These are phyloP conservation scores for Eremothecium sinecaudum DNA, from an alignment of 1,139 yeast genomes.

Conservation along the genomic window DNA sequence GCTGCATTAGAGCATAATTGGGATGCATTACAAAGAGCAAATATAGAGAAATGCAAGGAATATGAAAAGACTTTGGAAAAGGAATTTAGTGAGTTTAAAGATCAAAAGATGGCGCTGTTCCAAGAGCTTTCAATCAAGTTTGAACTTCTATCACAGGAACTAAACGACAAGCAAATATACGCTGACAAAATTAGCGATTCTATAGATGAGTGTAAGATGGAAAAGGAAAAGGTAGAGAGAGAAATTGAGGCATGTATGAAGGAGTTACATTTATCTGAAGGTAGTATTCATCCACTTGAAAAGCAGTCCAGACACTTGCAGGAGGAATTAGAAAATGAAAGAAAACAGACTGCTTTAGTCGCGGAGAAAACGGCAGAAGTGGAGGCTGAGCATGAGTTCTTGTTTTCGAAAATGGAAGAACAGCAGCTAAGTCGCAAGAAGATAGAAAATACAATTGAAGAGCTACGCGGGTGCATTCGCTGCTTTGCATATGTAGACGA, in stretches of 20 bases:
- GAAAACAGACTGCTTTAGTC: conserved; percentile 10
- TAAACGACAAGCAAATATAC: conserved; percentile 2
- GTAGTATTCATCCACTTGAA: conserved; percentile 11
- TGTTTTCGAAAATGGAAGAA: conserved; percentile 26
- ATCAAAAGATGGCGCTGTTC: conserved; percentile 12
- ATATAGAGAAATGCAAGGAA: conserved; percentile 9
- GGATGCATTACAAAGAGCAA: conserved; percentile 10
- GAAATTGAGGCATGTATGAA: conserved; percentile 10
- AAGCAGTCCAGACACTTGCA: conserved; percentile 9
- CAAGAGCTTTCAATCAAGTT: conserved; percentile 7
- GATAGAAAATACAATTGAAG: conserved; percentile 47
- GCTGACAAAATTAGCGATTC: conserved; percentile 1
- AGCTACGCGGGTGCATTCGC: conserved; percentile 34
- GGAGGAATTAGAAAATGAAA: conserved; percentile 9
- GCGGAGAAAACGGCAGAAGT: conserved; percentile 15
- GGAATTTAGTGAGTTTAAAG: conserved; percentile 14
- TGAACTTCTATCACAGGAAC: conserved; percentile 3
- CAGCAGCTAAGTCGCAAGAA: conserved; percentile 33
- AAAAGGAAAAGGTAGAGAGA: conserved; percentile 7
- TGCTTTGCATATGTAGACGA: conserved; percentile 20
- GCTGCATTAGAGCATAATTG: conserved; percentile 10
- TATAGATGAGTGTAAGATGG: conserved; percentile 5
- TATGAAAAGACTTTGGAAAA: conserved; percentile 10
- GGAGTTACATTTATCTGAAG: conserved; percentile 10
- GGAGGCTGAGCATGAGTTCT: conserved; percentile 20